Percentiles rank a stretch among this genome's conserved stretches.
Evolutionary conservation across 257 asterid species (phyloP).

Genomic region (Salvia hispanica): DNA sequence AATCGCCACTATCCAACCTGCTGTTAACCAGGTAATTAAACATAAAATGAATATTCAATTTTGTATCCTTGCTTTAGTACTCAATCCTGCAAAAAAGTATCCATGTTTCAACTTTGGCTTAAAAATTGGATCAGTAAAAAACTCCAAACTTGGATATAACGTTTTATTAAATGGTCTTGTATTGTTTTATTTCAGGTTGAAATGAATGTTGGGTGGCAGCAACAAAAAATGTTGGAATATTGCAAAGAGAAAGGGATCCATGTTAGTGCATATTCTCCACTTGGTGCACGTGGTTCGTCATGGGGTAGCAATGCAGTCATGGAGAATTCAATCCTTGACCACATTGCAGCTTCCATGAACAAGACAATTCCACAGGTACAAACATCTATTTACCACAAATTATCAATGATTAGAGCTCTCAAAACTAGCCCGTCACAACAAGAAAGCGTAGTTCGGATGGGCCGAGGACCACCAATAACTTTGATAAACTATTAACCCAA

Average conservation of each 20-base stretch:
- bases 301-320: conserved; percentile 54
- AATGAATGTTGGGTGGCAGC: conserved; percentile 59
- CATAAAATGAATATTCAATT: too few species aligned
- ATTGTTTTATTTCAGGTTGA: conserved; percentile 40
- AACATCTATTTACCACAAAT: too few species aligned
- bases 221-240: conserved; percentile 46
- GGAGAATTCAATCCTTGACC: conserved; percentile 41
- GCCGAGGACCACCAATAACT: too few species aligned
- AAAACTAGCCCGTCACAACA: neutral
- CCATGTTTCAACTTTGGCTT: too few species aligned
- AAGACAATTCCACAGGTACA: conserved; percentile 53
- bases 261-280: conserved; percentile 55
- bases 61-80: too few species aligned
- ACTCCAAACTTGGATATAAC: too few species aligned
- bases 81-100: too few species aligned
- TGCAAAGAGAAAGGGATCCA: conserved; percentile 46
- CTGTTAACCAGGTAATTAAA: conserved; percentile 50
- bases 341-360: conserved; percentile 41
- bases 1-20: conserved; percentile 53
- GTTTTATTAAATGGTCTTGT: neutral
- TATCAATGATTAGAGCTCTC: neutral
- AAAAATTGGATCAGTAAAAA: too few species aligned
- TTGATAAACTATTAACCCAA: too few species aligned
- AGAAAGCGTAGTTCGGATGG: too few species aligned
- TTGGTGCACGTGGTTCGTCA: conserved; percentile 41